Evolutionary conservation across 768 basidiomycete species (phyloP).

Genomic region (Russula emetica): DNA sequence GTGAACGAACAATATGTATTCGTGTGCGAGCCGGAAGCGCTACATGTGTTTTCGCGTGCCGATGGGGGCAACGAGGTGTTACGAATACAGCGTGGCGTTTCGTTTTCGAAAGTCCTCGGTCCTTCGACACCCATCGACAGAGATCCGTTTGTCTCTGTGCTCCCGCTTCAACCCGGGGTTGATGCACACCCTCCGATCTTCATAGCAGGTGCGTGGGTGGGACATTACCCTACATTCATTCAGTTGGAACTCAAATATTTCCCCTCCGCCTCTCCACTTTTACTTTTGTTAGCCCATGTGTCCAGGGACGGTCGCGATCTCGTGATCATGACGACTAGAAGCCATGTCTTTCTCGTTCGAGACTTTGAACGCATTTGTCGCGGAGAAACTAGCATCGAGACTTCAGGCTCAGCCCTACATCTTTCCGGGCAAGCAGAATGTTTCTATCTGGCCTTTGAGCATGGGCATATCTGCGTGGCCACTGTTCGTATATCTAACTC

Average conservation of each 20-base stretch:
- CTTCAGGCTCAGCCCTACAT: neutral
- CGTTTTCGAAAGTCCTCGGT: conserved; percentile 1
- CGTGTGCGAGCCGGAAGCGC: conserved; percentile 45
- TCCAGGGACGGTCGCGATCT: conserved; percentile 38
- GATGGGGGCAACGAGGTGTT: conserved; percentile 42
- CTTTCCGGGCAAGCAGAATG: neutral
- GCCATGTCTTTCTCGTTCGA: conserved; percentile 34
- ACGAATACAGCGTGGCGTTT: conserved; percentile 30
- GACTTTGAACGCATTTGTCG: conserved; percentile 35
- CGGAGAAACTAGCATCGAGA: conserved; percentile 10
- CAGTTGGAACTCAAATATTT: neutral
- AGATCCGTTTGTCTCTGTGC: conserved; percentile 1
- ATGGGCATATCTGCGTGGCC: conserved; percentile 25
- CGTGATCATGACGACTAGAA: conserved; percentile 30
- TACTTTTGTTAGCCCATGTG: conserved; percentile 34
- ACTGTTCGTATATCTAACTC: conserved; percentile 13
- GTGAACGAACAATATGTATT: conserved; percentile 55
- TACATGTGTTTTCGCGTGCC: conserved; percentile 54
- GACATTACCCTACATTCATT: neutral
- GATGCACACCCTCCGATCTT: neutral
- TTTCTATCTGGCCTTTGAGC: conserved; percentile 24
- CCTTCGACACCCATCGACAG: neutral
- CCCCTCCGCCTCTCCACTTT: neutral
- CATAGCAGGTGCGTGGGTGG: conserved; percentile 16
- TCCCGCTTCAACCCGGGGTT: neutral